Evolutionary conservation across 352 stramenopile species (phyloP), one percentile per base, ranked within the genome.

Genomic region (Pythium angustatum): DNA sequence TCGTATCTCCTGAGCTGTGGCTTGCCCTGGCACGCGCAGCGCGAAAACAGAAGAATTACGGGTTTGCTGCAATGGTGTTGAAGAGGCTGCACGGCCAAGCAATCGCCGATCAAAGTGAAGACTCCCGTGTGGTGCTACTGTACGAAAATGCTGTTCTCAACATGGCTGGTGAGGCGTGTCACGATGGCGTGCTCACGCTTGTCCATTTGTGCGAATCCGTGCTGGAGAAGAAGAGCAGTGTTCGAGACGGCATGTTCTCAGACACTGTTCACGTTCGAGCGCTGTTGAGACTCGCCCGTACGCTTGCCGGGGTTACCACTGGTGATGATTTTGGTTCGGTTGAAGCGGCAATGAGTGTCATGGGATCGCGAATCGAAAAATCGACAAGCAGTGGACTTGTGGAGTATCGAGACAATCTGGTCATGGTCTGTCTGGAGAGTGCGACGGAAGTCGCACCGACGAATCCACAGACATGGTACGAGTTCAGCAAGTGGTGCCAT

Each of bases 401-500:
- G 14, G 53, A 56, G 14, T 58, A 45, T 30, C 66, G 66, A n/a
- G 55, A 71, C 21, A 31, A 62, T 44, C 21, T 68, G 38, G 67
- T 62, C 31, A 73, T 28, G 43, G 33, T 47, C 22, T 76, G 55
- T 54, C 44, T 76, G 15, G 22, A 61, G 21, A 60, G 58, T 22
- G 83, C 81, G 5, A 78, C 76, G 7, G 40, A 65, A 12, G 45
- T 88, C 21, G 58, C 59, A 1, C 71, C 77, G 30, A 66, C 62
- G 28, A 85, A 77, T 47, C 44, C 71, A 6, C 75, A 77, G 33
- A 78, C 74, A 2, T 94, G 83, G 83, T 57, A 85, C 43, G 56
- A 69, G 26, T 94, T 89, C 47, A 81, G 81, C 60, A 71, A 91
- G 54, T 94, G 85, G 85, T 89, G 77, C 31, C 90, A 94, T 41